Evolutionary conservation across 2,329 filamentous ascomycete species (phyloP).

Genomic region (Neurospora crassa): DNA sequence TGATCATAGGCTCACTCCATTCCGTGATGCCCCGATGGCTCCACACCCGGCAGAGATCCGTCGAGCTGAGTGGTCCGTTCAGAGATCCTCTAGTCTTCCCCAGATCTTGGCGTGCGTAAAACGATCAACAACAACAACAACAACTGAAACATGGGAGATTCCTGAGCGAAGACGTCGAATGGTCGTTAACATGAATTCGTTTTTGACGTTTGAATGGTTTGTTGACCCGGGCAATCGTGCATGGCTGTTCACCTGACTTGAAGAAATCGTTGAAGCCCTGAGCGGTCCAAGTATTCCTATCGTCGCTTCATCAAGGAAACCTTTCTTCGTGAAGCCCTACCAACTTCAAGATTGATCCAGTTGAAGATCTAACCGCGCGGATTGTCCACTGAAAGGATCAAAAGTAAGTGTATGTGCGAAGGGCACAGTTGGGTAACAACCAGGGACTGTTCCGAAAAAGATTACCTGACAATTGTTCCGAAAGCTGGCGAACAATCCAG

Average conservation of each 20-base stretch:
- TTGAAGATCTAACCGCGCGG: background rate
- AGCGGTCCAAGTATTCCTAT: background rate
- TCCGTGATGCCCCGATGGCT: background rate
- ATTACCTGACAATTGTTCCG: background rate
- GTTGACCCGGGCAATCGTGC: background rate
- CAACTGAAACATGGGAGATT: no score
- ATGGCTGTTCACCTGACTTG: background rate
- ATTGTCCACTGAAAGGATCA: background rate
- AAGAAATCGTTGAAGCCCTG: background rate
- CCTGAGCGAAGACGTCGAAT: background rate
- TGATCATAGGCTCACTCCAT: background rate
- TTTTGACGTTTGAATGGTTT: background rate
- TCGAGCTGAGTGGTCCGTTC: background rate
- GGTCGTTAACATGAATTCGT: background rate
- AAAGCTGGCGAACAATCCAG: background rate
- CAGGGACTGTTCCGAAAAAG: background rate
- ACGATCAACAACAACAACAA: background rate
- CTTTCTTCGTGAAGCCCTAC: background rate
- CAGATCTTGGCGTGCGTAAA: background rate
- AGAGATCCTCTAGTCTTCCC: background rate
- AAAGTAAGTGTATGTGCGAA: background rate
- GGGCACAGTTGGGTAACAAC: background rate
- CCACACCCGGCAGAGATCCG: background rate
- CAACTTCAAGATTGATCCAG: background rate
- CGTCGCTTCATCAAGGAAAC: background rate